These are phyloP conservation scores for Rhodotorula sp. DNA, from an alignment of 1,284 basidiomycete genomes.

Conservation along the genomic window DNA sequence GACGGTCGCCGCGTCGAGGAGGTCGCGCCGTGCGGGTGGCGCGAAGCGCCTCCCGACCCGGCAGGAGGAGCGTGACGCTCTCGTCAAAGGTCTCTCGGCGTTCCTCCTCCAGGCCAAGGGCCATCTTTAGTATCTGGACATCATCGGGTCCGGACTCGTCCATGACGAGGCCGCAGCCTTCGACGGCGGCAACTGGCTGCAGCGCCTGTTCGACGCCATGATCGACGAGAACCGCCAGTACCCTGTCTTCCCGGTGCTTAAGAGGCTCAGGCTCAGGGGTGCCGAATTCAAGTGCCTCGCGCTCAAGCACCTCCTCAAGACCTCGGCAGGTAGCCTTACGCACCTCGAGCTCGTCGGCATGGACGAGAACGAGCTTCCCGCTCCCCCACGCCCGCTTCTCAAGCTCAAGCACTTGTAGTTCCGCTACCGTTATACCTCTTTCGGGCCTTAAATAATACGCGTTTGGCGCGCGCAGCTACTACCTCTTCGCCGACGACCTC, in stretches of 20 bases:
- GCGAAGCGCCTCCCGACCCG: neutral
- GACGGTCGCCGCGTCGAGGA: neutral
- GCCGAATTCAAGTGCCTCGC: neutral
- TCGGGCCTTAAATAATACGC: too few relatives aligned
- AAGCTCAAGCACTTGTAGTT: conserved; percentile 5
- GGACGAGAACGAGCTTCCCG: neutral
- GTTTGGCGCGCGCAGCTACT: too few relatives aligned
- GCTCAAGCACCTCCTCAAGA: neutral
- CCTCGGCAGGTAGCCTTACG: neutral
- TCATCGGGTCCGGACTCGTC: neutral
- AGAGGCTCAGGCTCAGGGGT: neutral
- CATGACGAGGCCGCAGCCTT: neutral
- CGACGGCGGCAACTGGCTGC: neutral
- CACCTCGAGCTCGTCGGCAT: neutral
- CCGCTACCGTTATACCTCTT: too few relatives aligned
- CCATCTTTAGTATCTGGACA: neutral
- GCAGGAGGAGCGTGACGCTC: neutral
- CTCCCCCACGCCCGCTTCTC: neutral
- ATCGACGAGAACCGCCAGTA: conserved; percentile 2
- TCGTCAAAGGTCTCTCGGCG: neutral
- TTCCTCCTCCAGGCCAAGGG: neutral
- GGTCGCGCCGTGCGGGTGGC: too few relatives aligned
- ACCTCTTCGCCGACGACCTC: neutral
- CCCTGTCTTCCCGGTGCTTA: conserved; percentile 5
- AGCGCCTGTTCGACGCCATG: neutral